These are phyloP conservation scores for Canariomyces notabilis DNA, from an alignment of 2,329 filamentous ascomycete species.

Conservation along the genomic window DNA sequence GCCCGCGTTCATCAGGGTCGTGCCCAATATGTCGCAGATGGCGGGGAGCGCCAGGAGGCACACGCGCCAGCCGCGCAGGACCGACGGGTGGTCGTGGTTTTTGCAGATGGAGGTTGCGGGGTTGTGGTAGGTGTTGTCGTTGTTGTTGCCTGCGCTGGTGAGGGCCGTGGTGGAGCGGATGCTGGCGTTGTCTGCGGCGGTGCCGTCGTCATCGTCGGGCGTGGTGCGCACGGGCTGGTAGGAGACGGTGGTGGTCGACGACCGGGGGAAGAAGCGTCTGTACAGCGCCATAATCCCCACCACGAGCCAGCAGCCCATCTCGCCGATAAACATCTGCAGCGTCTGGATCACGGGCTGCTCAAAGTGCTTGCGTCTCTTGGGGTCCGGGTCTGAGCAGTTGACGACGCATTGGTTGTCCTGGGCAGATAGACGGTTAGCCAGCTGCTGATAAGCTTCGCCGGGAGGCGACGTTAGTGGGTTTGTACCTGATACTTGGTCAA, in stretches of 20 bases:
- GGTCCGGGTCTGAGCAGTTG: conserved; percentile 70
- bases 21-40: conserved; percentile 89
- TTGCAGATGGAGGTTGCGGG: conserved; percentile 31
- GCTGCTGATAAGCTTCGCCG: not conserved
- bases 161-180: conserved; percentile 40
- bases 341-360: conserved; percentile 96
- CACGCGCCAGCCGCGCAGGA: conserved; percentile 66
- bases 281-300: conserved; percentile 66
- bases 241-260: conserved; percentile 37
- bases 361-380: conserved; percentile 65
- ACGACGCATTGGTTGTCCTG: conserved; percentile 96
- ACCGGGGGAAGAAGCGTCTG: conserved; percentile 45
- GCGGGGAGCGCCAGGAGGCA: conserved; percentile 77
- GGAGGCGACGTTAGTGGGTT: not conserved
- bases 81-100: conserved; percentile 40
- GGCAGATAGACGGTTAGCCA: not conserved
- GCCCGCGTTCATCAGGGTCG: conserved; percentile 95
- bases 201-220: conserved; percentile 35
- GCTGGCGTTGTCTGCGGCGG: conserved; percentile 41
- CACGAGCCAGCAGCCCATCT: conserved; percentile 94
- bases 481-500: conserved; percentile 90
- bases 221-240: conserved; percentile 60
- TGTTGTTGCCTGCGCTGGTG: conserved; percentile 36
- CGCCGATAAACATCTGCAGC: conserved; percentile 95
- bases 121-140: conserved; percentile 37